phyloP scores from a whole-genome alignment of 208 protist genomes.

The Strigomonas galati region DNA sequence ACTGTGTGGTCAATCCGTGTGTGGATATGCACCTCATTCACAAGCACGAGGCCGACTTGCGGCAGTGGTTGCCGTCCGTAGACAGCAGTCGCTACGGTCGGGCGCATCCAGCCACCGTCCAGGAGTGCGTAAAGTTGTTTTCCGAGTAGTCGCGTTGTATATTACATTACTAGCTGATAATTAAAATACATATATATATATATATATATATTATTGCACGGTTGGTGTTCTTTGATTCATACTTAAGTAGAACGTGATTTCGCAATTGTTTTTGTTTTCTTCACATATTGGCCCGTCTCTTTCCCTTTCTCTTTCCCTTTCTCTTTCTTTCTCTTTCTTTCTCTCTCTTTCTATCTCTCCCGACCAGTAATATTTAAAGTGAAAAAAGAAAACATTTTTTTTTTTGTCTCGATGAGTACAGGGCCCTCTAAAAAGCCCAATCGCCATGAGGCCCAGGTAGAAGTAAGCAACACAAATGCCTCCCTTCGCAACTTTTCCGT shows the following conservation, averaged over 20 bases:
- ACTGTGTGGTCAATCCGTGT: conserved; percentile 68
- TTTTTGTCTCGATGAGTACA: not conserved
- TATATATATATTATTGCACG: too few relatives aligned
- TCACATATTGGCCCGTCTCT: not conserved
- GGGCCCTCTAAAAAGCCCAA: too few relatives aligned
- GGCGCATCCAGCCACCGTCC: conserved; percentile 19
- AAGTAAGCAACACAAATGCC: too few relatives aligned
- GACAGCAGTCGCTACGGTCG: conserved; percentile 65
- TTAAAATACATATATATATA: too few relatives aligned
- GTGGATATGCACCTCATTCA: conserved; percentile 63
- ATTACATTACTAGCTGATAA: too few relatives aligned
- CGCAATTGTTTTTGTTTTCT: too few relatives aligned
- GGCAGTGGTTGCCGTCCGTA: conserved; percentile 83
- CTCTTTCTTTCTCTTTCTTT: not conserved
- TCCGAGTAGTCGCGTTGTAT: too few relatives aligned
- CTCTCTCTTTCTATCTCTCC: not conserved
- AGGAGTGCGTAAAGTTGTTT: too few relatives aligned
- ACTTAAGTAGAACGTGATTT: too few relatives aligned
- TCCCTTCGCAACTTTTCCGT: too few relatives aligned
- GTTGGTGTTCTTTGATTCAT: too few relatives aligned
- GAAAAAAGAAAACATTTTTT: not conserved
- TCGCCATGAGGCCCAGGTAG: too few relatives aligned
- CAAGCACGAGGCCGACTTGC: conserved; percentile 64
- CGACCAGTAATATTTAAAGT: not conserved
- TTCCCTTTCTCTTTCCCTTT: not conserved